Conservation (phyloP, 495 filamentous ascomycete genomes). For the Talaromyces trachyspermus region DNA sequence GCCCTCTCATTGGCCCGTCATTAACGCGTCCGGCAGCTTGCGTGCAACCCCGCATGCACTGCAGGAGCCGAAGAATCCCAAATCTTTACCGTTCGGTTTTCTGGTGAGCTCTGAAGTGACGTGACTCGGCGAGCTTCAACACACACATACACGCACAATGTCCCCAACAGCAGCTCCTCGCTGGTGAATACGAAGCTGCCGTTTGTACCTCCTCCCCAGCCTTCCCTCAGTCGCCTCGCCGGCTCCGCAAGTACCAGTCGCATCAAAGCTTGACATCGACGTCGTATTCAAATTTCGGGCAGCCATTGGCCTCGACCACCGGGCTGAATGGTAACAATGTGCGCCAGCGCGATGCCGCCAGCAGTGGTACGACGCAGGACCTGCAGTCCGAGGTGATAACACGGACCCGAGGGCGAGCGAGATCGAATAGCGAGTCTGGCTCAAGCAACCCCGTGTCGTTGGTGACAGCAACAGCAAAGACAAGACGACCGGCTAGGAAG, state of each 20-base stretch:
- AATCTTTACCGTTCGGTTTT: too few relatives aligned
- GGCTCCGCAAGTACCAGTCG: conserved; percentile 46
- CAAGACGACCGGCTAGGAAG: conserved; percentile 45
- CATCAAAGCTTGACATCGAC: conserved; percentile 41
- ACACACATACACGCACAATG: too few relatives aligned
- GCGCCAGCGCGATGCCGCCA: conserved; percentile 19
- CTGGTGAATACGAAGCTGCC: conserved; percentile 14
- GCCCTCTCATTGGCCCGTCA: too few relatives aligned
- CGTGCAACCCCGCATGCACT: too few relatives aligned
- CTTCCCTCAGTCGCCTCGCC: conserved; percentile 41
- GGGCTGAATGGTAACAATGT: conserved; percentile 15
- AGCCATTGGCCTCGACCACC: conserved; percentile 33
- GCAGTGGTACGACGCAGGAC: conserved; percentile 13
- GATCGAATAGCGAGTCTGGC: conserved; percentile 68
- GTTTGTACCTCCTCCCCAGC: conserved; percentile 27
- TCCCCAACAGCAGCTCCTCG: background rate
- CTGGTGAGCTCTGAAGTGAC: too few relatives aligned
- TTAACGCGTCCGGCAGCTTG: too few relatives aligned
- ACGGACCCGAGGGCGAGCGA: conserved; percentile 49
- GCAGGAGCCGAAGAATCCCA: too few relatives aligned
- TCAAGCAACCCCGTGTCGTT: conserved; percentile 25
- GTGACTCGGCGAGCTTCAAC: background rate
- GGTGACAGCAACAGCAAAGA: conserved; percentile 16
- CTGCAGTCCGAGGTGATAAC: conserved; percentile 21
- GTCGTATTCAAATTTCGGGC: conserved; percentile 42